Conservation (phyloP, 148 eudicot genomes). For the Agrostemma githago region DNA sequence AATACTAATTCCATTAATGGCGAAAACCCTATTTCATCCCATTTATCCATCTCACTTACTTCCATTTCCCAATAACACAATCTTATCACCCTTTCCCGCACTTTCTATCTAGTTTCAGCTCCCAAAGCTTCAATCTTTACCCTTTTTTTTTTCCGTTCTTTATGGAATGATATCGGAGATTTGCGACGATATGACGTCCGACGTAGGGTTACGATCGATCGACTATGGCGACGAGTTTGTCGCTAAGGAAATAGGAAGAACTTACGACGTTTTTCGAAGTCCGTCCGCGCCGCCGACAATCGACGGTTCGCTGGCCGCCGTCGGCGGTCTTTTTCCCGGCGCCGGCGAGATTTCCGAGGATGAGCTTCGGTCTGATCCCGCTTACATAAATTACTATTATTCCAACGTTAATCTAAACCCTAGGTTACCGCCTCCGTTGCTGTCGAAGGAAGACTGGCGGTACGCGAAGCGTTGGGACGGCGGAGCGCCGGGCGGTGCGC, state of each 20-base stretch:
- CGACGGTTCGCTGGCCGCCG: conserved; percentile 53
- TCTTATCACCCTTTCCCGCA: not conserved
- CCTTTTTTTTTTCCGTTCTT: conserved; percentile 5
- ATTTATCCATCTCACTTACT: conserved; percentile 22
- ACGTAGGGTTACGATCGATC: conserved; percentile 53
- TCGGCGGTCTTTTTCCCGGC: conserved; percentile 36
- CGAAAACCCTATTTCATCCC: conserved; percentile 16
- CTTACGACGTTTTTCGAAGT: conserved; percentile 46
- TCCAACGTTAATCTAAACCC: conserved; percentile 59
- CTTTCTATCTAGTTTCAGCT: conserved; percentile 5
- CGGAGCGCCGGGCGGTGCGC: conserved; percentile 19
- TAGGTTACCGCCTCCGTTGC: conserved; percentile 54
- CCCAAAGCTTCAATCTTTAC: not conserved
- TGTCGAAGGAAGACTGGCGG: conserved; percentile 70
- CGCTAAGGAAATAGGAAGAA: conserved; percentile 34
- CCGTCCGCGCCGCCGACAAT: conserved; percentile 84
- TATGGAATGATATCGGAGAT: conserved; percentile 41
- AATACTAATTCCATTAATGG: conserved; percentile 20
- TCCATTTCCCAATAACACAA: not conserved
- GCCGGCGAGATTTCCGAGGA: conserved; percentile 39
- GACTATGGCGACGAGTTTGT: conserved; percentile 51
- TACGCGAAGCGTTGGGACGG: conserved; percentile 43
- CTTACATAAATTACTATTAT: conserved; percentile 51
- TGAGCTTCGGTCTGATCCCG: conserved; percentile 65
- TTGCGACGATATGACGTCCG: conserved; percentile 37